Conservation (phyloP, 2,329 filamentous ascomycete genomes). For the Penicillium italicum region DNA sequence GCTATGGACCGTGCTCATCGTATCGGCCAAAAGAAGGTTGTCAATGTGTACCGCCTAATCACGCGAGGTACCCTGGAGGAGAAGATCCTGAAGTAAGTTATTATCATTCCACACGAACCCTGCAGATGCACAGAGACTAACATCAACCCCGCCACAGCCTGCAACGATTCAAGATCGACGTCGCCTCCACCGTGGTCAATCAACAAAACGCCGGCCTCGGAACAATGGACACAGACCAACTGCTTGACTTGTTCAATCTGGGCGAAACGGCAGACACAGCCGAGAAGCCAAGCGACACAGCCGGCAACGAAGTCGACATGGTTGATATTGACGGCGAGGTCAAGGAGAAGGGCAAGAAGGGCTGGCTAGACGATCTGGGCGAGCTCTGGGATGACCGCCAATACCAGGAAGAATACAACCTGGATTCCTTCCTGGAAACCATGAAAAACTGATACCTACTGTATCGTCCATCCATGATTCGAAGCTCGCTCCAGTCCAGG, state of each 20-base stretch:
- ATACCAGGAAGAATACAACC: slow-evolving; percentile 96
- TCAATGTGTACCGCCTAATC: slow-evolving; percentile 96
- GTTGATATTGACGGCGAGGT: slow-evolving; percentile 92
- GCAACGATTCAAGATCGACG: slow-evolving; percentile 99
- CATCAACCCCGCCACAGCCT: slow-evolving; percentile 53
- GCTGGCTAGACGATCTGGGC: slow-evolving; percentile 89
- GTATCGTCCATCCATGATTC: neutral
- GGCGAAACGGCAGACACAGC: slow-evolving; percentile 61
- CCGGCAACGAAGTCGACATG: slow-evolving; percentile 64
- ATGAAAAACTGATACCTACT: slow-evolving; percentile 61
- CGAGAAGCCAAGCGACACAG: slow-evolving; percentile 59
- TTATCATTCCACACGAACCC: slow-evolving; percentile 10
- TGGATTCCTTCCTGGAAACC: slow-evolving; percentile 90
- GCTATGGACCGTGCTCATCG: slow-evolving; percentile 98
- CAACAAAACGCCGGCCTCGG: slow-evolving; percentile 93
- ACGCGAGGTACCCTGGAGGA: slow-evolving; percentile 95
- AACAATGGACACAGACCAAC: slow-evolving; percentile 98
- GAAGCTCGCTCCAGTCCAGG: neutral
- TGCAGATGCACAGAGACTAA: slow-evolving; percentile 17
- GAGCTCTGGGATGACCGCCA: slow-evolving; percentile 97
- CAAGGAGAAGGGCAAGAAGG: slow-evolving; percentile 91
- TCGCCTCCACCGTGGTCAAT: slow-evolving; percentile 96
- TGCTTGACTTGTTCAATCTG: slow-evolving; percentile 92
- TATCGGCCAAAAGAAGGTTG: slow-evolving; percentile 99
- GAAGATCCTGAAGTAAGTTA: slow-evolving; percentile 78